These are phyloP conservation scores for Fraxinus xanthoxyloides DNA, from an alignment of 305 asterid genomes.

Conservation along the genomic window DNA sequence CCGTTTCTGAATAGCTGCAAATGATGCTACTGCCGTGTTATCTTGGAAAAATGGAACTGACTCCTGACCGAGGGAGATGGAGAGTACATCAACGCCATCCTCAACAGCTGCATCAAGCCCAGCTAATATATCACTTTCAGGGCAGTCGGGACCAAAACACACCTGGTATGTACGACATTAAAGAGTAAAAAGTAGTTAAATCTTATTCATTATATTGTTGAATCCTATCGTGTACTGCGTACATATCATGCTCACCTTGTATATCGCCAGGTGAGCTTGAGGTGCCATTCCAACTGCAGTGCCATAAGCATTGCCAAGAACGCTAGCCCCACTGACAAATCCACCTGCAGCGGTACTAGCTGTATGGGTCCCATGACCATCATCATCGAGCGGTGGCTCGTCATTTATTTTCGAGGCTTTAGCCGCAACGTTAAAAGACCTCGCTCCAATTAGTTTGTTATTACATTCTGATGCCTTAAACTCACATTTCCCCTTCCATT, in stretches of 20 bases:
- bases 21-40: constrained; percentile 25
- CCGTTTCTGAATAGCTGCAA: constrained; percentile 29
- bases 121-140: constrained; percentile 27
- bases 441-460: constrained; percentile 32
- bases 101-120: constrained; percentile 29
- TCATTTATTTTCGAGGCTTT: neutral
- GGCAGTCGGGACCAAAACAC: constrained; percentile 22
- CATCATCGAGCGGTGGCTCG: constrained; percentile 24
- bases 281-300: constrained; percentile 37
- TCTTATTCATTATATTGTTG: neutral
- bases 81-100: constrained; percentile 37
- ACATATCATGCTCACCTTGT: constrained; percentile 16
- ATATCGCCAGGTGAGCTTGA: constrained; percentile 29
- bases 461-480: constrained; percentile 17
- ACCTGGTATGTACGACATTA: neutral
- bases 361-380: constrained; percentile 39
- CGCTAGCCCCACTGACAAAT: constrained; percentile 22
- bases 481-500: constrained; percentile 35
- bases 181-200: neutral
- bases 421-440: constrained; percentile 20
- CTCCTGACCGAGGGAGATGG: constrained; percentile 27
- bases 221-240: neutral
- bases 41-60: constrained; percentile 12
- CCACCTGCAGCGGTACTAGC: constrained; percentile 34
- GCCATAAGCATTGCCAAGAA: constrained; percentile 27